A percentile compares a stretch with the other conserved stretches of the same genome.
Conservation (phyloP, 2,329 filamentous ascomycete species). For the Aureobasidium sp. region DNA sequence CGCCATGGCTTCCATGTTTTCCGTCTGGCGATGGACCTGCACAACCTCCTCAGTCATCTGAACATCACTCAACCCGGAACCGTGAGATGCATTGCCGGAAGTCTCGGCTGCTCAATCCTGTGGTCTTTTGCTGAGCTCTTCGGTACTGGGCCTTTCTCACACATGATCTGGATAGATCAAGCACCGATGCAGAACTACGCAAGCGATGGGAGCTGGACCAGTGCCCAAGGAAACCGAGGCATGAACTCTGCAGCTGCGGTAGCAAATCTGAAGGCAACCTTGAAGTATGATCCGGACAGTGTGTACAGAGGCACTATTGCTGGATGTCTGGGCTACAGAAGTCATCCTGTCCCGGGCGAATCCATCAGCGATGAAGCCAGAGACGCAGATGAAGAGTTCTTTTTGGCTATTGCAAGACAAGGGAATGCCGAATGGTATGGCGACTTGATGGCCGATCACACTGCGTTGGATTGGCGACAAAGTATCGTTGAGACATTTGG, state of each 20-base stretch:
- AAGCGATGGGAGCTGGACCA: constrained; percentile 1
- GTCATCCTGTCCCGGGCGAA: neutral
- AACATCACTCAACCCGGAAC: neutral
- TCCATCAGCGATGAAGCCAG: neutral
- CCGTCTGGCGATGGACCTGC: constrained; percentile 7
- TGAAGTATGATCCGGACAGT: constrained; percentile 8
- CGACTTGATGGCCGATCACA: constrained; percentile 8
- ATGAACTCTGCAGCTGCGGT: constrained; percentile 9
- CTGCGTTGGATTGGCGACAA: constrained; percentile 5
- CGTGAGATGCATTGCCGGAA: constrained; percentile 8
- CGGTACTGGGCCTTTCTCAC: neutral
- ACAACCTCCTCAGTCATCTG: constrained; percentile 1
- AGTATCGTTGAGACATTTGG: constrained; percentile 2
- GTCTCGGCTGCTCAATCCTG: constrained; percentile 6
- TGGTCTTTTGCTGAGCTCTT: neutral
- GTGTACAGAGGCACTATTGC: constrained; percentile 1
- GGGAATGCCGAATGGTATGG: constrained; percentile 3
- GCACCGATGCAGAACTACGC: constrained; percentile 8
- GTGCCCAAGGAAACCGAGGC: constrained; percentile 7
- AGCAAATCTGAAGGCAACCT: neutral
- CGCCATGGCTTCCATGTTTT: neutral
- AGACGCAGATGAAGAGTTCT: constrained; percentile 2
- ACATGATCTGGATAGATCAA: constrained; percentile 8
- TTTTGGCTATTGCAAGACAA: neutral
- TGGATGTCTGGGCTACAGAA: constrained; percentile 5